A percentile compares a stretch with the other conserved stretches of the same genome.
Conservation (phyloP, 2,329 filamentous ascomycete species). For the Beauveria medogensis region DNA sequence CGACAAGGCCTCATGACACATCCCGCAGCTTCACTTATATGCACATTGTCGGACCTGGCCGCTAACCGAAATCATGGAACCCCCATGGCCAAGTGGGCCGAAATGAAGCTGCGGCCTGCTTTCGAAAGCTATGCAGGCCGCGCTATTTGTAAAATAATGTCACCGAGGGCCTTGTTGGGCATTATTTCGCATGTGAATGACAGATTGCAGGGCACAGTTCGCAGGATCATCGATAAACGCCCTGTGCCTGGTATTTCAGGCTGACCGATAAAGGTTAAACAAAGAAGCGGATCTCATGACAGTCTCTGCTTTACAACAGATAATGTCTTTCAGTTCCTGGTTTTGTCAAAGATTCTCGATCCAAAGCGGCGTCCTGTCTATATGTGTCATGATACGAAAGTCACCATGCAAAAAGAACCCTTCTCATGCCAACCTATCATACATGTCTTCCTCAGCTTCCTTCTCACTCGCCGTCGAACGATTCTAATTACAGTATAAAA, state of each 20-base stretch:
- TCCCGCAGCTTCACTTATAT: background rate
- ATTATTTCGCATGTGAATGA: background rate
- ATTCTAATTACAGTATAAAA: slow-evolving; percentile 1
- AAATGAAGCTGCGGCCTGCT: background rate
- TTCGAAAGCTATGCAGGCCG: background rate
- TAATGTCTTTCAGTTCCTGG: background rate
- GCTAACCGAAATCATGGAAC: background rate
- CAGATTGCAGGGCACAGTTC: background rate
- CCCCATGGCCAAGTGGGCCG: background rate
- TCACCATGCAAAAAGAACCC: background rate
- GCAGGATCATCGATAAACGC: background rate
- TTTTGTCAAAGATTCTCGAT: background rate
- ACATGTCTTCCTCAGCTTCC: background rate
- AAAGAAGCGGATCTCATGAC: background rate
- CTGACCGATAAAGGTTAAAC: background rate
- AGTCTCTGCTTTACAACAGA: background rate
- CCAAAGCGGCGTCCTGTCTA: background rate
- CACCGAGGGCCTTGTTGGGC: background rate
- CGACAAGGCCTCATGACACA: background rate
- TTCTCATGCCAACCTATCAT: background rate
- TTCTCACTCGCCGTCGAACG: background rate
- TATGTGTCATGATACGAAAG: slow-evolving; percentile 4
- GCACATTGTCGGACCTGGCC: slow-evolving; percentile 8
- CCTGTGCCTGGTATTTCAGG: background rate
- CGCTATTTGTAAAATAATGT: background rate